Base-by-base conservation (phyloP, 352 stramenopile genomes). In the Phytophthora vignae region DNA sequence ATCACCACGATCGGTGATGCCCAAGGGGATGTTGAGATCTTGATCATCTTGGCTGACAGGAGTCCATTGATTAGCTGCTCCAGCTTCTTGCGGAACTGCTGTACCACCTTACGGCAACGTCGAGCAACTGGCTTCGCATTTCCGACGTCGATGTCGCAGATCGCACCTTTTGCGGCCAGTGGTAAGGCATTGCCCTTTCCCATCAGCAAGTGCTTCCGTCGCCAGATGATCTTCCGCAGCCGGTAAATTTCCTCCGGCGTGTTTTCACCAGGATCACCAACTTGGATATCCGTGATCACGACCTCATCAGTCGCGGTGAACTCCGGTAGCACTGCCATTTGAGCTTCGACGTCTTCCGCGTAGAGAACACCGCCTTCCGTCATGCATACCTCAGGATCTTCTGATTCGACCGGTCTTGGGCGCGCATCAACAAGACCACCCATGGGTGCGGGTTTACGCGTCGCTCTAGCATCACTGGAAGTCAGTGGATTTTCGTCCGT, bases 261-360 rank as follows among this genome's bases (percentile, higher is more conserved):
- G n/a, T 56, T 69, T 1, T 36, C 31, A 0, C 11, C 56, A 9
- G 55, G 64, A 29, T 70, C 60, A 0, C 33, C 38, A 0, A 81
- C 55, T 12, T 73, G 57, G 21, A 77, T 57, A n/a, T 80, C 76
- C 2, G 69, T 57, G 0, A 60, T 70, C 58, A 3, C 65, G 1
- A 78, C 63, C 8, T 68, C 64, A 3, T 14, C 56, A 0, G 22
- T 52, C 2, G 15, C 19, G 1, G 21, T 14, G 11, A 69, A 19
- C 21, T 83, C 72, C 2, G 72, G 69, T 0, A 83, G 55, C 2
- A 81, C 17, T 0, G 58, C 69, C 19, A 78, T 40, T 8, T 80
- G 29, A 1, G n/a, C 40, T 2, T 71, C 69, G 0, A 78, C 6
- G 5, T 78, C 52, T 31, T 77, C 73, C 0, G 64, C 69, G 0